phyloP scores from a whole-genome alignment of 306 rosid genomes.

The Hylodesmum podocarpum region DNA sequence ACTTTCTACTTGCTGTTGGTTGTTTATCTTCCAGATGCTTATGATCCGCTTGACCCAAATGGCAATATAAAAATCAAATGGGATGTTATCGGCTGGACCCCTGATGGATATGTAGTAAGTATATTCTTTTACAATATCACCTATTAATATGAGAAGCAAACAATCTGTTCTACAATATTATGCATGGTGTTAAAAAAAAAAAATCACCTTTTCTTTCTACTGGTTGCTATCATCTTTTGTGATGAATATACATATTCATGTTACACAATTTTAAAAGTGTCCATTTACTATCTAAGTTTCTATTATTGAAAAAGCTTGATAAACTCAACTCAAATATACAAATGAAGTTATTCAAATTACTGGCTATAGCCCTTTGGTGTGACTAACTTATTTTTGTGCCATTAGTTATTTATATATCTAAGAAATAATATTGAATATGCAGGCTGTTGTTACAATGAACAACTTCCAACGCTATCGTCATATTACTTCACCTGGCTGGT shows the following conservation, averaged over 20 bases:
- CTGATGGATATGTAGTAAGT: constrained; percentile 89
- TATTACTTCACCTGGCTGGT: constrained; percentile 76
- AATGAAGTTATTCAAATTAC: neutral
- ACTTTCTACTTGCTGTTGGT: neutral
- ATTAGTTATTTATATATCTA: constrained; percentile 10
- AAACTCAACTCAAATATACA: neutral
- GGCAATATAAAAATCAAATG: constrained; percentile 84
- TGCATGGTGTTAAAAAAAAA: neutral
- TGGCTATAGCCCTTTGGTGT: neutral
- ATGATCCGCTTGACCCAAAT: constrained; percentile 75
- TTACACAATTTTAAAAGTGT: neutral
- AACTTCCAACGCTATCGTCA: constrained; percentile 84
- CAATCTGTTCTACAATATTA: neutral
- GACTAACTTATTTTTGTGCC: neutral
- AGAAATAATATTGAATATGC: constrained; percentile 32
- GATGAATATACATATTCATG: constrained; percentile 2
- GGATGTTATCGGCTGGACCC: constrained; percentile 69
- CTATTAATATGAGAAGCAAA: neutral
- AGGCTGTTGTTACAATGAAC: constrained; percentile 72
- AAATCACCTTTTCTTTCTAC: constrained; percentile 6
- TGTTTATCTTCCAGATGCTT: constrained; percentile 57
- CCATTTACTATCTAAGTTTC: neutral
- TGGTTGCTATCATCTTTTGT: neutral
- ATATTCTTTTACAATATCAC: neutral
- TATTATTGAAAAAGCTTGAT: neutral